Evolutionary conservation across 495 filamentous ascomycete genomes (phyloP).

Genomic region (Neurospora sp.): DNA sequence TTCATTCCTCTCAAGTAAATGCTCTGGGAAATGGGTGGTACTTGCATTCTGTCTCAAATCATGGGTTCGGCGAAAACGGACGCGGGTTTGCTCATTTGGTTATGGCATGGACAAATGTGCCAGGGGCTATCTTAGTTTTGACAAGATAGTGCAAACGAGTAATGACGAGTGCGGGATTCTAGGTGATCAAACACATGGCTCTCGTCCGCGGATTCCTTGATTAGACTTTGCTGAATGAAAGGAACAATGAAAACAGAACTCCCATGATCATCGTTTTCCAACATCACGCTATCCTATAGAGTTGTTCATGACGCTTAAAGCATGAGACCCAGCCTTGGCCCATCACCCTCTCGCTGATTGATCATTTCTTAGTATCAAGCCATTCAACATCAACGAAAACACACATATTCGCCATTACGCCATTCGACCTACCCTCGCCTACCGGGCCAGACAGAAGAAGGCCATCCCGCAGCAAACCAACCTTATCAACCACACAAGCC

Average conservation of each 20-base stretch:
- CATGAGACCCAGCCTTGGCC: not conserved
- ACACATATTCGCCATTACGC: not conserved
- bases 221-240: not conserved
- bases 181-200: conserved; percentile 1
- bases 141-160: conserved; percentile 20
- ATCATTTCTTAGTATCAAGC: not conserved
- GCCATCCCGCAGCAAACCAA: not conserved
- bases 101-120: conserved; percentile 22
- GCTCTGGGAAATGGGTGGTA: conserved; percentile 26
- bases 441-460: not conserved
- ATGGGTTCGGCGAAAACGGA: conserved; percentile 31
- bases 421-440: not conserved
- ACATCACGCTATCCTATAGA: not conserved
- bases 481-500: not conserved
- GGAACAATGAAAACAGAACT: not conserved
- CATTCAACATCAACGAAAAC: not conserved
- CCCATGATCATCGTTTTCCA: not conserved
- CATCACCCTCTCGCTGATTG: not conserved
- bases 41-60: conserved; percentile 30
- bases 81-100: conserved; percentile 24
- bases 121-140: conserved; percentile 20
- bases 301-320: not conserved
- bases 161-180: conserved; percentile 17
- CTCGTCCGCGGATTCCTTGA: not conserved
- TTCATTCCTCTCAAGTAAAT: conserved; percentile 99